Percentiles rank a stretch among this genome's conserved stretches.
phyloP scores from a whole-genome alignment of 2,329 filamentous ascomycete genomes.

The Emergomyces orientalis region DNA sequence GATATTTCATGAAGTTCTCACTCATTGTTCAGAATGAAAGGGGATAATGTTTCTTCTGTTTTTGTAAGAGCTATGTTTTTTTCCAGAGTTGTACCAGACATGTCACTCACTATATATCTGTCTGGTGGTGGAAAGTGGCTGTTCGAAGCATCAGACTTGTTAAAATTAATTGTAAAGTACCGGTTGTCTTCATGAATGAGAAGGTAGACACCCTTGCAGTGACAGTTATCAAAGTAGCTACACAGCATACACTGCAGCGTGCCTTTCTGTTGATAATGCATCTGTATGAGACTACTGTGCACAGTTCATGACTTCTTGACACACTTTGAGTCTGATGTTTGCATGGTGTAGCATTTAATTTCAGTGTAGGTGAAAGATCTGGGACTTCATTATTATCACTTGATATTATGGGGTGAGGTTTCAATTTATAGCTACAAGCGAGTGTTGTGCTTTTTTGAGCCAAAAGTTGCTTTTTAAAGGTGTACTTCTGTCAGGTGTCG shows the following conservation, averaged over 20 bases:
- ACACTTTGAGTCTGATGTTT: background rate
- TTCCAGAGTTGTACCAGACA: background rate
- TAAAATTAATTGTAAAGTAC: too few relatives aligned
- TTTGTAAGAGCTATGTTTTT: background rate
- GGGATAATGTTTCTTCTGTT: conserved; percentile 1
- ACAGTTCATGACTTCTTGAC: background rate
- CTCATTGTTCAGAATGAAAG: background rate
- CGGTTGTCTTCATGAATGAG: too few relatives aligned
- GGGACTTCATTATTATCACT: too few relatives aligned
- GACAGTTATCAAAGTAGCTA: background rate
- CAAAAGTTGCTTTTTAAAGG: too few relatives aligned
- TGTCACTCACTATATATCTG: background rate
- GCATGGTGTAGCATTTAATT: too few relatives aligned
- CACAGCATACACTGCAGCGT: background rate
- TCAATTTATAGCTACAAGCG: too few relatives aligned
- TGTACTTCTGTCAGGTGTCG: too few relatives aligned
- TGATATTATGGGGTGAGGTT: background rate
- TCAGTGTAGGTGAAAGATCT: too few relatives aligned
- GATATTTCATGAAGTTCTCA: background rate
- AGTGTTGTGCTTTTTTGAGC: too few relatives aligned
- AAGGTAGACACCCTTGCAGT: too few relatives aligned
- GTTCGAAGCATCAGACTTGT: background rate
- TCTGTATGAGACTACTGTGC: background rate
- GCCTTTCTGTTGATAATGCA: background rate
- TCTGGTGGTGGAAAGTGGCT: conserved; percentile 3